Evolutionary conservation across 805 yeast species (phyloP), one percentile per base, ranked within the genome.

Genomic region (Lachancea quebecensis): DNA sequence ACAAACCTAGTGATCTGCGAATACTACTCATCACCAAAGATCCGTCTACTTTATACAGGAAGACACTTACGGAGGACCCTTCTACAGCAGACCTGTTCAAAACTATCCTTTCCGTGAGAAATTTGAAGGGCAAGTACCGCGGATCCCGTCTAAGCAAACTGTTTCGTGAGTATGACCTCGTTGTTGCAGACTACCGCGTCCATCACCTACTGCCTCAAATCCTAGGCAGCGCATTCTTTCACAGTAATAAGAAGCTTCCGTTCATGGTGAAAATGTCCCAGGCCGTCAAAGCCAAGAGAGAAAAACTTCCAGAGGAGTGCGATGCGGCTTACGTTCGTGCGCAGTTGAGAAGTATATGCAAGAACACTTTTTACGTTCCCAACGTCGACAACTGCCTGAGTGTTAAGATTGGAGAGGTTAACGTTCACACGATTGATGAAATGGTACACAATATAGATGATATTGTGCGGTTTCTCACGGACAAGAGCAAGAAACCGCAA

Each of bases 21-120:
- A 72, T 84, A 4, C 58, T 85, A 3, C 67, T 87, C 15, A 72
- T 87, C 11, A 82, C 91, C 8, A 85, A 82, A 51, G 93, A 86
- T 56, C 90, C 91, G 1, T 75, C 82, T 4, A 68, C 75, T 4
- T 69, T 71, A 6, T 85, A 78, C 54, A 68, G 79, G 31, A 69
- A 68, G 10, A 69, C 72, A 4, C 59, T 85, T 4, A 67, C 64
- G 27, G 72, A 73, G 46, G 77, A 71, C 14, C 68, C 78, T 1
- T 71, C 75, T 1, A 81, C 89, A 0, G 78, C 79, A 43, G 85
- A 82, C 46, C 50, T 70, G 33, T 83, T 85, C 60, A 73, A 74
- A 37, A 79, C 79, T 27, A 77, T 86, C 18, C 66, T 79, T 15
- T 73, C 87, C 11, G 67, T 82, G 39, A 78, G 76, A 50, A 80